These are phyloP conservation scores for Amanita muscaria DNA, from an alignment of 768 basidiomycete genomes.

Conservation along the genomic window DNA sequence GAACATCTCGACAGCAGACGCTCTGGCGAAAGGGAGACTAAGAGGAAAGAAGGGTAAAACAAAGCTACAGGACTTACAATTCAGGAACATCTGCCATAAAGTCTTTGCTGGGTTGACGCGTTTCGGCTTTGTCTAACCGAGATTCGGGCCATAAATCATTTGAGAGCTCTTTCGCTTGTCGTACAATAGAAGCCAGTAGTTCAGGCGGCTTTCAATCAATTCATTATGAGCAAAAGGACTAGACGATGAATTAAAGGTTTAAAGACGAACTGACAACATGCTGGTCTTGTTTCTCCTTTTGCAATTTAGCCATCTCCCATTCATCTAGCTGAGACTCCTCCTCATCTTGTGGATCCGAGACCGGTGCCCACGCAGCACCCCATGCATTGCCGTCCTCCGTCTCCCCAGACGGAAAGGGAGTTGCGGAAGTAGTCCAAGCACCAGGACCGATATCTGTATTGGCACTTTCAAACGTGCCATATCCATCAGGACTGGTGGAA, in stretches of 20 bases:
- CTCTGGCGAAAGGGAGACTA: slow-evolving; percentile 22
- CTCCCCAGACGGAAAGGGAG: slow-evolving; percentile 15
- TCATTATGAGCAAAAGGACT: slow-evolving; percentile 12
- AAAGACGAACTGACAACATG: slow-evolving; percentile 47
- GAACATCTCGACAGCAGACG: slow-evolving; percentile 30
- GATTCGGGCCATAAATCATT: slow-evolving; percentile 43
- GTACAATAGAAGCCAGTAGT: slow-evolving; percentile 47
- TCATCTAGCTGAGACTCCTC: slow-evolving; percentile 38
- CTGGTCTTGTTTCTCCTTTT: slow-evolving; percentile 51
- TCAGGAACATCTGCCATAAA: slow-evolving; percentile 39
- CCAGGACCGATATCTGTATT: slow-evolving; percentile 15
- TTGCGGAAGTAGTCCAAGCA: slow-evolving; percentile 28
- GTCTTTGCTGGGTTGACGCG: slow-evolving; percentile 10
- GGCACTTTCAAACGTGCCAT: slow-evolving; percentile 51
- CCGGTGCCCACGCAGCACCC: slow-evolving; percentile 33
- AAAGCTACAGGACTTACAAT: slow-evolving; percentile 40
- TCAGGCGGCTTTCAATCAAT: slow-evolving; percentile 50
- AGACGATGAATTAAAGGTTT: slow-evolving; percentile 4
- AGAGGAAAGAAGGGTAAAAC: not conserved
- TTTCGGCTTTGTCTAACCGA: slow-evolving; percentile 3
- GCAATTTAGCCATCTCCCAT: slow-evolving; percentile 55
- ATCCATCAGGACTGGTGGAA: slow-evolving; percentile 36
- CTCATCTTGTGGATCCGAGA: slow-evolving; percentile 15
- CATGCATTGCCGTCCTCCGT: slow-evolving; percentile 25
- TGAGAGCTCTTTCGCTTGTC: slow-evolving; percentile 43